These are phyloP conservation scores for Globisporangium perplexum DNA, from an alignment of 352 stramenopile genomes.

Conservation along the genomic window DNA sequence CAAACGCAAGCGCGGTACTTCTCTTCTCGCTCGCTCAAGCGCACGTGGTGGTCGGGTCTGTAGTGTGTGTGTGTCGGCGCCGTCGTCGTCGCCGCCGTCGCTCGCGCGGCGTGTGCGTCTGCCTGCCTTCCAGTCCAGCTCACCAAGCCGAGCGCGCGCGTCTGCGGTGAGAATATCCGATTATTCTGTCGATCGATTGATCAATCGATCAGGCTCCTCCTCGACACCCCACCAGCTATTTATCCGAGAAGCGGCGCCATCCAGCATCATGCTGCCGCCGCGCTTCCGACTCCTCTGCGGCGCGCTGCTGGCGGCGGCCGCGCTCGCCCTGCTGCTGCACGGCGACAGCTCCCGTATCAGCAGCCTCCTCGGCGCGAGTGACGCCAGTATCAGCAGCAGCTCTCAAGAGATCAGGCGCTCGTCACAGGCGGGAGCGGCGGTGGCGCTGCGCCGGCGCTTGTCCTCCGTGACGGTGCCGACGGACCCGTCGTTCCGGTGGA, in stretches of 20 bases:
- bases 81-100: no score
- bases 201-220: no score
- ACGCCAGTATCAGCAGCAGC: background rate
- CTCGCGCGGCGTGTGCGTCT: no score
- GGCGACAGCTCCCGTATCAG: background rate
- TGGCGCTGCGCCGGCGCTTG: conserved; percentile 1
- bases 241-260: background rate
- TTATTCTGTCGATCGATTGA: no score
- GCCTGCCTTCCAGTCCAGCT: no score
- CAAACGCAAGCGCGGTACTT: conserved; percentile 1
- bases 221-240: background rate
- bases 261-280: background rate
- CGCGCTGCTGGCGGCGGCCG: background rate
- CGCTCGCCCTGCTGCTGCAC: background rate
- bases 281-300: background rate
- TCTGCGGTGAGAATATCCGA: background rate
- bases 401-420: background rate
- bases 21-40: conserved; percentile 8
- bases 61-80: background rate
- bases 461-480: conserved; percentile 7
- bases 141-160: no score
- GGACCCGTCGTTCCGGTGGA: conserved; percentile 14
- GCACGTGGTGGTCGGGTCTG: conserved; percentile 1
- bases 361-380: no score
- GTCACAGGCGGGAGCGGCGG: background rate